These are phyloP conservation scores for Diaporthe eres DNA, from an alignment of 2,329 filamentous ascomycete genomes.

Conservation along the genomic window DNA sequence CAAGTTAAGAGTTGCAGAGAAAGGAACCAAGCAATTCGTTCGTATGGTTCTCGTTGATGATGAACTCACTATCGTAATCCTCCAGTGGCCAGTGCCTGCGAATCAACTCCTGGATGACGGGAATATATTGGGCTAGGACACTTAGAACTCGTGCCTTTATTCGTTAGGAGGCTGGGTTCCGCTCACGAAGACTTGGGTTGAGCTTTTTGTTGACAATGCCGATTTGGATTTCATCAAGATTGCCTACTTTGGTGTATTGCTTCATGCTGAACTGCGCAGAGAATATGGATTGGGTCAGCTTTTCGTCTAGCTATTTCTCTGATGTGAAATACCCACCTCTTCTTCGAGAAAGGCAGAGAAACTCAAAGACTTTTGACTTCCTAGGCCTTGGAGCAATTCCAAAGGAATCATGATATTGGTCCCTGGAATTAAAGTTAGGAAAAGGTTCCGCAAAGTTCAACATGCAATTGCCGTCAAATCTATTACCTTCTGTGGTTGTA, in stretches of 20 bases:
- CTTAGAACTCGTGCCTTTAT: background rate
- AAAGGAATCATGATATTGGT: conserved; percentile 1
- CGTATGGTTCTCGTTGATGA: too few species aligned
- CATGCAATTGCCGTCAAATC: too few species aligned
- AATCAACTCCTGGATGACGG: background rate
- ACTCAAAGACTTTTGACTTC: background rate
- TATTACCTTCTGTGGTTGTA: background rate
- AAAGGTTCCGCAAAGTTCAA: background rate
- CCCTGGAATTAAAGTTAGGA: background rate
- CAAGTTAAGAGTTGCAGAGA: fast-evolving
- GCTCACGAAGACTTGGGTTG: conserved; percentile 6
- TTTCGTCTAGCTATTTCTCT: background rate
- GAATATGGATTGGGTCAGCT: background rate
- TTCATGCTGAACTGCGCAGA: background rate
- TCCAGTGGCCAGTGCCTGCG: conserved; percentile 8
- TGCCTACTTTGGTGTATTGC: conserved; percentile 9
- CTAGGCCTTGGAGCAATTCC: background rate
- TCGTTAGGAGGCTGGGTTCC: fast-evolving
- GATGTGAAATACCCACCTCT: background rate
- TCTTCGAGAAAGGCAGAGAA: conserved; percentile 15
- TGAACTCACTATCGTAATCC: background rate
- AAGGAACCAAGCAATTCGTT: background rate
- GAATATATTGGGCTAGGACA: background rate
- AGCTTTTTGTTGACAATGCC: background rate
- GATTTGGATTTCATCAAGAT: background rate